phyloP scores from a whole-genome alignment of 2,329 filamentous ascomycete genomes.

The Bipolaris gigantea region DNA sequence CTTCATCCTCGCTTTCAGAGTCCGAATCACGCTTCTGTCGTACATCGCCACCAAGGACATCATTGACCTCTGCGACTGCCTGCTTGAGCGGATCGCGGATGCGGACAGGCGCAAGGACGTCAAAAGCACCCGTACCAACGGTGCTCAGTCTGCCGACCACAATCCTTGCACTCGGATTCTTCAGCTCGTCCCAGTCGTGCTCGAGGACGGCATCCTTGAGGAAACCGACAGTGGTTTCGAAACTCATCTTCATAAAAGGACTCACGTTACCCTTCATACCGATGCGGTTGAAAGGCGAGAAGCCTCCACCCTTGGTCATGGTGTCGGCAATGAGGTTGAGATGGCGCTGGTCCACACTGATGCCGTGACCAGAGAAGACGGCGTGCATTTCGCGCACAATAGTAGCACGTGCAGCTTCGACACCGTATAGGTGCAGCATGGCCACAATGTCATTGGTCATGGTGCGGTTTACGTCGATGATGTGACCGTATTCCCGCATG shows the following conservation, averaged over 20 bases:
- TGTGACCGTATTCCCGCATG: conserved; percentile 85
- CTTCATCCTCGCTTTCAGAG: conserved; percentile 14
- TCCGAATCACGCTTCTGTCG: conserved; percentile 10
- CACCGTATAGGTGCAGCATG: conserved; percentile 83
- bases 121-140: conserved; percentile 89
- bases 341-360: conserved; percentile 88
- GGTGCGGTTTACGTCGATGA: conserved; percentile 82
- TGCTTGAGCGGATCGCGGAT: conserved; percentile 35
- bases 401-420: conserved; percentile 84
- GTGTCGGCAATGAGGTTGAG: conserved; percentile 94
- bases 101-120: conserved; percentile 63
- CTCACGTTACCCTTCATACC: conserved; percentile 82
- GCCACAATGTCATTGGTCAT: conserved; percentile 91
- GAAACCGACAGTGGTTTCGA: conserved; percentile 95
- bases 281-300: conserved; percentile 89
- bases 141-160: conserved; percentile 82
- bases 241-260: conserved; percentile 98
- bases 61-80: conserved; percentile 12
- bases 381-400: conserved; percentile 84
- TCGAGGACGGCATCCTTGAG: conserved; percentile 89
- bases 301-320: conserved; percentile 93
- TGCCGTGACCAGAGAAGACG: conserved; percentile 90
- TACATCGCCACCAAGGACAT: conserved; percentile 13
- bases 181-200: conserved; percentile 85
- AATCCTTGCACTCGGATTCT: conserved; percentile 81